Percentiles rank a stretch among this genome's conserved stretches.
phyloP scores from a whole-genome alignment of 371 early-diverging fungal species.

The Actinomucor elegans region DNA sequence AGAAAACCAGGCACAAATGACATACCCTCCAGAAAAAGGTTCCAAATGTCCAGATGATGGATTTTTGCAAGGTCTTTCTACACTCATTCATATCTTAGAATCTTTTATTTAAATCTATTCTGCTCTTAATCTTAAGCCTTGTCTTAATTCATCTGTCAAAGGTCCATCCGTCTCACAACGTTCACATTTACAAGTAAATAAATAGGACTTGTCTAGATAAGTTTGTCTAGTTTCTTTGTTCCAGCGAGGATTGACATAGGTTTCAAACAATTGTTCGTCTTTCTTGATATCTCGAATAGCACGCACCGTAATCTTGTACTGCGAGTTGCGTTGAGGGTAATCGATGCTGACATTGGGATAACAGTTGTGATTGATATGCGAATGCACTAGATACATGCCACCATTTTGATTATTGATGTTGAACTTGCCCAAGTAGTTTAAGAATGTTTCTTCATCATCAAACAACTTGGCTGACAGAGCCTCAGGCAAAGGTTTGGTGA shows the following conservation, averaged over 20 bases:
- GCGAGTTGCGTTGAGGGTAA: conserved; percentile 43
- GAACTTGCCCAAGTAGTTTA: conserved; percentile 64
- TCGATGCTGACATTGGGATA: conserved; percentile 58
- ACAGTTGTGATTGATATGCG: conserved; percentile 63
- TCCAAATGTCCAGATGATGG: conserved; percentile 65
- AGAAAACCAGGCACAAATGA: conserved; percentile 22
- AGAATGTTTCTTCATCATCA: conserved; percentile 58
- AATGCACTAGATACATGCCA: conserved; percentile 64
- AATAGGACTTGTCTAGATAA: conserved; percentile 58
- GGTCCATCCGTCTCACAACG: conserved; percentile 55
- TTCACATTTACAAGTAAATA: conserved; percentile 61
- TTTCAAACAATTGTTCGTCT: conserved; percentile 61
- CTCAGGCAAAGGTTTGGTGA: conserved; percentile 56
- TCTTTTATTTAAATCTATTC: conserved; percentile 35
- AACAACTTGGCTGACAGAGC: conserved; percentile 44
- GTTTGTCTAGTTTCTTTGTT: conserved; percentile 59
- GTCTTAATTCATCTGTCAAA: conserved; percentile 48
- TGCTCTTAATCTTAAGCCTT: conserved; percentile 40
- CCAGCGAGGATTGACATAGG: conserved; percentile 68
- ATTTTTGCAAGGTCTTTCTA: conserved; percentile 64
- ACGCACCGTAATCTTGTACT: conserved; percentile 58
- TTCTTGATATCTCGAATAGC: conserved; percentile 56
- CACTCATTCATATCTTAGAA: conserved; percentile 60
- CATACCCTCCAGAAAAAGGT: conserved; percentile 58
- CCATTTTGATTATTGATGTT: conserved; percentile 73